Conservation (phyloP, 805 yeast species). For the Saccharomyces jurei region DNA sequence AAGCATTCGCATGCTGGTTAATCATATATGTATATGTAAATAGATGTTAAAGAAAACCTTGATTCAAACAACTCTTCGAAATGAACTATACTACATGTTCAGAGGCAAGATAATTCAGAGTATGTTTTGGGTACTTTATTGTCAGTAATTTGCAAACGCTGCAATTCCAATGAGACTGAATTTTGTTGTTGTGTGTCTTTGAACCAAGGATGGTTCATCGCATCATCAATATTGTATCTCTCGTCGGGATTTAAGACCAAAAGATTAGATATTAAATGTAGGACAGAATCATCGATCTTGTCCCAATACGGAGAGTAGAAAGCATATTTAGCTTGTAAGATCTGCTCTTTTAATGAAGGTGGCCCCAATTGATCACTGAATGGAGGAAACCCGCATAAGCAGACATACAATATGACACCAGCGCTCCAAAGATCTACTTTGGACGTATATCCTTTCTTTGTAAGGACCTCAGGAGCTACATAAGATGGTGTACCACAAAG, state of each 20-base stretch:
- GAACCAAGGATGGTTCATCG: constrained; percentile 87
- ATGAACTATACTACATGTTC: constrained; percentile 1
- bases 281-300: constrained; percentile 51
- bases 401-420: constrained; percentile 69
- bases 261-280: constrained; percentile 57
- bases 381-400: constrained; percentile 80
- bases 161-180: constrained; percentile 12
- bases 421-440: constrained; percentile 78
- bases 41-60: neutral
- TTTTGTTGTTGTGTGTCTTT: constrained; percentile 6
- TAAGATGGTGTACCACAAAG: constrained; percentile 83
- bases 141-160: constrained; percentile 26
- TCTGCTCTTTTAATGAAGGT: constrained; percentile 70
- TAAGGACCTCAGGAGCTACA: constrained; percentile 73
- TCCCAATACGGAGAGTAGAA: constrained; percentile 80
- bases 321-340: constrained; percentile 56
- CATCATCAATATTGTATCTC: constrained; percentile 76
- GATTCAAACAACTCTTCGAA: neutral
- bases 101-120: constrained; percentile 30
- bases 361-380: constrained; percentile 78
- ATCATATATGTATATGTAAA: neutral
- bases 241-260: constrained; percentile 56
- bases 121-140: constrained; percentile 31
- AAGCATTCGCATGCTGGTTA: neutral
- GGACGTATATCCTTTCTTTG: constrained; percentile 52